phyloP scores from a whole-genome alignment of 345 rosid species.

The Ricinus communis region DNA sequence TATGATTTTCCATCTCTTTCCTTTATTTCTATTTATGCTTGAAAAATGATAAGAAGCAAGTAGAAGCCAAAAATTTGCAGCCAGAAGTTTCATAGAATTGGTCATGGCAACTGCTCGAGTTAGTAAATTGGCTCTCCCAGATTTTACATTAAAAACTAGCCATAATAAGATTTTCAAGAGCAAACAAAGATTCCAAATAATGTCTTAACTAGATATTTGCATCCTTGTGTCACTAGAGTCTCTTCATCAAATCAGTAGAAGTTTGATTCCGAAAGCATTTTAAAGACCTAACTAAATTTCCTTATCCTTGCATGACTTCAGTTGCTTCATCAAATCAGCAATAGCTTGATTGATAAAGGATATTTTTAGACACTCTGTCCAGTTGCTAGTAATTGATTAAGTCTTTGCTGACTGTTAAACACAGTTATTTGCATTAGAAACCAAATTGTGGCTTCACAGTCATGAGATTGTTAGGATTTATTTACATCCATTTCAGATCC shows the following conservation, averaged over 20 bases:
- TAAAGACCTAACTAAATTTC: no score
- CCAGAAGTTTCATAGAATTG: neutral
- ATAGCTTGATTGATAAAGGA: neutral
- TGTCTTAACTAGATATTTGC: neutral
- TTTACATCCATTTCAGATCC: constrained; percentile 1
- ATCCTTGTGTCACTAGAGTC: neutral
- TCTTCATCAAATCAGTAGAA: neutral
- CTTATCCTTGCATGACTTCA: no score
- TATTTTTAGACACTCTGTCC: neutral
- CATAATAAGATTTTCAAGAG: neutral
- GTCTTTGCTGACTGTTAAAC: neutral
- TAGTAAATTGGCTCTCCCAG: neutral
- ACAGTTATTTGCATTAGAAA: neutral
- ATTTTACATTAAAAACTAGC: neutral
- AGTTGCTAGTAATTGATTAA: neutral
- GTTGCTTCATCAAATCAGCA: no score
- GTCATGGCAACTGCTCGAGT: neutral
- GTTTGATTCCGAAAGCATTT: neutral
- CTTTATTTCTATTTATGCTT: neutral
- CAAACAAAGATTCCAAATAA: neutral
- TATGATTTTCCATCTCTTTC: constrained; percentile 2
- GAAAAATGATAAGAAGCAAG: neutral
- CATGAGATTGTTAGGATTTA: neutral
- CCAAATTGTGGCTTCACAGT: neutral
- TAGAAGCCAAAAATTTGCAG: neutral